Base-by-base conservation (phyloP, 805 yeast species). In the Wickerhamiella cacticola region DNA sequence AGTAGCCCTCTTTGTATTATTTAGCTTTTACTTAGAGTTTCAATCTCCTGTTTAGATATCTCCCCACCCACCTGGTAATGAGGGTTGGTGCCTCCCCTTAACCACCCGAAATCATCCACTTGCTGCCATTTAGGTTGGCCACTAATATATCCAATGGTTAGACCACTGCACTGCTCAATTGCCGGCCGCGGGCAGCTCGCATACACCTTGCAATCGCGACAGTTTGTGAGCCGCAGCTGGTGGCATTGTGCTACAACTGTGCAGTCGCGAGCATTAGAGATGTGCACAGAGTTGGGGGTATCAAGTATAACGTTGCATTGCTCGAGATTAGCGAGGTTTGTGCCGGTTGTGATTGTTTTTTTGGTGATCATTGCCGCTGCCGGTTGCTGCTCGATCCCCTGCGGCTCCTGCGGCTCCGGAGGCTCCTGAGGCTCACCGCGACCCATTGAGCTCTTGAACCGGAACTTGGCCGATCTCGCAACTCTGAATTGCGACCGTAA, bases 21-120 rank as follows among this genome's bases (percentile, higher is more conserved):
- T n/a, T n/a, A 19, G 3, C 3, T 35, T 3, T 3, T 10, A 25
- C 25, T 35, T 3, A 8, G 40, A 19, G 15, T 19, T 35, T 18
- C 12, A 15, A 5, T 23, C 42, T 10, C 26, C 42, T n/a, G n/a
- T n/a, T 9, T 9, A 9, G 31, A 26, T 9, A 26, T 9, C 31
- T 26, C 12, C 31, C 13, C 9, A 9, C 12, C n/a, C n/a, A n/a
- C n/a, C n/a, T n/a, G n/a, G n/a, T n/a, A 41, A 18, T 41, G 34
- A 16, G 45, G 45, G 25, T 19, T 41, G 5, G 35, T 3, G 3
- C 35, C 34, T n/a, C 25, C 12, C 15, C 24, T 15, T 15, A 41
- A n/a, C 45, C 45, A 41, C 15, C 26, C 25, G 35, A 41, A 41
- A 41, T 41, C 45, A 19, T 41, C 45, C 8, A 41, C 35, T 26